phyloP scores from a whole-genome alignment of 768 basidiomycete species.

The Cystobasidium ongulense region DNA sequence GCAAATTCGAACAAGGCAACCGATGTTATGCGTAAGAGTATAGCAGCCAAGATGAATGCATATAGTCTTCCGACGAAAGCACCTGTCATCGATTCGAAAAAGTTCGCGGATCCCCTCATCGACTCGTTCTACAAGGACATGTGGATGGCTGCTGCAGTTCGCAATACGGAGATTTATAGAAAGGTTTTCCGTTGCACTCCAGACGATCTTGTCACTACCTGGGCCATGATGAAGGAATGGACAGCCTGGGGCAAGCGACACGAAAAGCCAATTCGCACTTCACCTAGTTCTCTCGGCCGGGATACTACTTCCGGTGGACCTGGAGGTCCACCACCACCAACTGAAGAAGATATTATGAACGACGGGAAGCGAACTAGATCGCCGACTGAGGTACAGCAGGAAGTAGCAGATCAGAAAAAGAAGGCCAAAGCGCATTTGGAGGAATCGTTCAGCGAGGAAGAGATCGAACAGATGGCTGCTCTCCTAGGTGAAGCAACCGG shows the following conservation, averaged over 20 bases:
- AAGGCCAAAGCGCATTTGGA: constrained; percentile 45
- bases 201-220: constrained; percentile 84
- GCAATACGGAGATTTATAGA: constrained; percentile 92
- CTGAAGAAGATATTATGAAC: constrained; percentile 26
- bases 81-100: constrained; percentile 65
- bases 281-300: constrained; percentile 40
- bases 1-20: constrained; percentile 11
- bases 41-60: constrained; percentile 24
- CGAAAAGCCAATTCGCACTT: constrained; percentile 34
- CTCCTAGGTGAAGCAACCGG: constrained; percentile 68
- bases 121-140: constrained; percentile 82
- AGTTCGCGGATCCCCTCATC: constrained; percentile 79
- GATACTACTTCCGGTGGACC: constrained; percentile 20
- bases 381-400: constrained; percentile 29
- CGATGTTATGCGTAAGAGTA: constrained; percentile 12
- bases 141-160: constrained; percentile 64
- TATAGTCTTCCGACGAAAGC: constrained; percentile 54
- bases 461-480: constrained; percentile 81
- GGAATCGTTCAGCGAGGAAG: constrained; percentile 72
- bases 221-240: constrained; percentile 92
- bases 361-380: constrained; percentile 4
- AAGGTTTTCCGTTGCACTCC: constrained; percentile 91
- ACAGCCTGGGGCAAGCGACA: constrained; percentile 62
- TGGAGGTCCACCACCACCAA: background rate
- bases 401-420: constrained; percentile 32